Base-by-base conservation (phyloP, 2,329 filamentous ascomycete genomes). In the Neofusicoccum parvum region DNA sequence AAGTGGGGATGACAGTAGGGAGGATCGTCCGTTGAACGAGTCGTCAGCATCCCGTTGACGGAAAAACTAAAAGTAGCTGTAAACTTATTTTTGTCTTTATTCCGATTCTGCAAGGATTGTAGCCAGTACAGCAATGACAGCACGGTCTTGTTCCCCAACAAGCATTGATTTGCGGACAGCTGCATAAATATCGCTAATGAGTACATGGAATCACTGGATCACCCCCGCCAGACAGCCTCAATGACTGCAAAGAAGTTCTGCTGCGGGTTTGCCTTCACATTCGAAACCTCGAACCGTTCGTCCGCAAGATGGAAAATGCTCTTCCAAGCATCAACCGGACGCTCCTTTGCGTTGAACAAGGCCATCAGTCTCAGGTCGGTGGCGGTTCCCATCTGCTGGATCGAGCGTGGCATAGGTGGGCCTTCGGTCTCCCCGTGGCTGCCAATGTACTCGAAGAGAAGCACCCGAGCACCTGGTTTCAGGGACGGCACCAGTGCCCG, bases 341-440 rank as follows among this genome's bases (percentile, higher is more conserved):
- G 75, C 73, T 86, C 83, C 68, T 79, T 79, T 2, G 78, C 78
- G 67, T 83, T 85, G 56, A 83, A 82, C 5, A 85, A 69, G 3
- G 80, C 79, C 79, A 85, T 81, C 78, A 86, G 80, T 51, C 81
- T 75, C 67, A 86, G 64, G 70, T 86, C 84, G 12, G 80, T 83
- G 23, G 74, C 75, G 67, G 43, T 71, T 71, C 39, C 69, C 71
- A 39, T 39, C 36, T 39, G 36, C 36, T 12, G 36, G 36, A 39
- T 39, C 5, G 36, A 39, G 9, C 36, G 36, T 12, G 36, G 36
- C 36, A 39, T 23, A 23, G 23, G 23, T 3, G 23, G 12, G 9
- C 12, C 36, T 12, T 39, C 36, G 36, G 9, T 12, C 9, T 12
- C 36, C 9, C 12, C 36, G 66, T 72, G 69, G 53, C 73, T 72